Evolutionary conservation across 345 rosid genomes (phyloP), one percentile per base, ranked within the genome.

Genomic region (Lepidium aucheri): DNA sequence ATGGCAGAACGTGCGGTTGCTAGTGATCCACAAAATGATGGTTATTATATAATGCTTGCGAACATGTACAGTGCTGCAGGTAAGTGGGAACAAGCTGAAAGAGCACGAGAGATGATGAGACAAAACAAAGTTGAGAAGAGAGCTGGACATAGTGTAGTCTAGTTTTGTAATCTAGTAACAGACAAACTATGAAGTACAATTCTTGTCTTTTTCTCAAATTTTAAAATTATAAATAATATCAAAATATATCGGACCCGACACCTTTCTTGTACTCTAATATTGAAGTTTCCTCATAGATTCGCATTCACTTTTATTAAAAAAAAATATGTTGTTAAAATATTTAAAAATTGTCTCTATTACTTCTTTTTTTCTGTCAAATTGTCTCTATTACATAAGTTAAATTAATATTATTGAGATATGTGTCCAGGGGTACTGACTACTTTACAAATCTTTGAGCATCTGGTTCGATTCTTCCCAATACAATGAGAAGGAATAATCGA

Each of bases 31-130:
- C 67, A 63, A 58, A 88, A 88, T 22, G 86, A 84, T 69, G 91
- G 92, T 5, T 84, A 85, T 71, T 77, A 82, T 9, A 73, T 79
- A 60, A 71, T 79, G 68, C 76, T 85, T 52, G 84, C 91, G 22
- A 82, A 85, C 64, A 81, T 88, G 89, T 85, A 83, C 56, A 79
- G 79, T 61, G 85, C 86, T 8, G 76, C 76, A 36, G 87, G 89
- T 41, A 76, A 61, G 40, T 85, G 95, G 90, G 82, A 79, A 54
- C 69, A 80, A 44, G 91, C 85, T 3, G 83, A 82, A 62, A 63
- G 51, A 63, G 73, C 77, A 18, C 71, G 95, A 68, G 75, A 75
- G 67, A 40, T 66, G 75, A 81, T 88, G 91, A 88, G 62, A 45
- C 79, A 78, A 76, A 71, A 60, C 11, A 80, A 85, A 5, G 68